These are phyloP conservation scores for Hanseniaspora thailandica DNA, from an alignment of 805 yeast genomes.

Conservation along the genomic window DNA sequence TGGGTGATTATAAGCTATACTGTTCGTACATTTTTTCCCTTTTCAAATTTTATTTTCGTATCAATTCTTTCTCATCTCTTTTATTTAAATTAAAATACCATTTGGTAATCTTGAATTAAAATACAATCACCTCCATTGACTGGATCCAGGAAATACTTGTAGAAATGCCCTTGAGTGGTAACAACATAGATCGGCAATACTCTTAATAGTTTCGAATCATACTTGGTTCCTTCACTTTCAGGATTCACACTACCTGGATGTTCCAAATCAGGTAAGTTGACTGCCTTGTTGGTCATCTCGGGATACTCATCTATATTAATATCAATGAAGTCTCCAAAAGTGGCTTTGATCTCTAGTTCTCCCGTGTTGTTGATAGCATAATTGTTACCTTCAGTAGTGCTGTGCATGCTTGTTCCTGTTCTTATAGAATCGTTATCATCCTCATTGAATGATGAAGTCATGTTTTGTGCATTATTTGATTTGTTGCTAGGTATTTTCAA, in stretches of 20 bases:
- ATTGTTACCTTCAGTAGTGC: conserved; percentile 4
- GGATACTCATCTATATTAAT: conserved; percentile 25
- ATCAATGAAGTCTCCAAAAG: conserved; percentile 27
- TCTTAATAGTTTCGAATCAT: conserved; percentile 21
- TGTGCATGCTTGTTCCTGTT: conserved; percentile 9
- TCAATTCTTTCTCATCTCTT: background rate
- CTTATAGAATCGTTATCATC: conserved; percentile 11
- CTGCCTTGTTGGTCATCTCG: conserved; percentile 20
- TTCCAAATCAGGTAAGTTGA: conserved; percentile 14
- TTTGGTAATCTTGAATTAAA: conserved; percentile 56
- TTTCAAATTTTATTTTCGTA: background rate
- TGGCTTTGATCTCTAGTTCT: conserved; percentile 24
- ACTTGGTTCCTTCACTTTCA: background rate
- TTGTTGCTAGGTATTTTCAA: conserved; percentile 48
- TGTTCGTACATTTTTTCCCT: background rate
- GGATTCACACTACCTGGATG: background rate
- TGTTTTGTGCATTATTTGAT: background rate
- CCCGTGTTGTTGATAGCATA: conserved; percentile 16
- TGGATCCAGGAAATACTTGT: conserved; percentile 69
- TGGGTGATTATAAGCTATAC: background rate
- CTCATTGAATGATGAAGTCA: background rate
- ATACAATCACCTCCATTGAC: conserved; percentile 91
- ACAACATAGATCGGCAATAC: conserved; percentile 48
- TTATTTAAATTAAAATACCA: conserved; percentile 20
- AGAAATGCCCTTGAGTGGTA: conserved; percentile 69